Base-by-base conservation (phyloP, 108 stramenopile genomes). In the Fragilaria radians region DNA sequence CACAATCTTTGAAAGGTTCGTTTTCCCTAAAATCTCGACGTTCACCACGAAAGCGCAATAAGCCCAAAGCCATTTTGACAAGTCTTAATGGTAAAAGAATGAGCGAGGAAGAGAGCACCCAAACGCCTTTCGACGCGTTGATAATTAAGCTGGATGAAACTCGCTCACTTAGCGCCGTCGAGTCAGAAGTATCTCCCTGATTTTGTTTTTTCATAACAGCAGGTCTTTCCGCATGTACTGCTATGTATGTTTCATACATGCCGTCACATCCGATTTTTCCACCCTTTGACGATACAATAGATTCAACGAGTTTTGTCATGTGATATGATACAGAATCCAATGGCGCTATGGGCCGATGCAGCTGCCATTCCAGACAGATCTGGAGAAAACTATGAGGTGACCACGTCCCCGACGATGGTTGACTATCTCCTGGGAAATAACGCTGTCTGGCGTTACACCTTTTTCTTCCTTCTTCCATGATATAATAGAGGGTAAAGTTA, bases 71-170 rank as follows among this genome's bases (percentile, higher is more conserved):
- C 48, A 85, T 55, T 30, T 57, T 63, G 27, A 91, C 56, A 2
- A 91, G 65, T 26, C 89, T 85, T 58, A 87, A 73, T 21, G 89
- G 89, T 11, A 91, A 56, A 52, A 91, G 57, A 48, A 91, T 78
- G 1, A 87, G 70, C 7, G 83, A 59, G 11, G 81, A 80, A 18
- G 84, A 76, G 17, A 86, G 36, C 0, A 70, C 48, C 11, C 86
- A 29, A 17, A 85, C 76, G 7, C 85, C 83, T 33, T 79, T 79
- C 17, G 85, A 80, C 19, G 88, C 79, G 52, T 87, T 74, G 4
- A 86, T 36, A 29, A 89, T 69, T 1, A 85, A 25, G 57, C 58
- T 77, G 9, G 68, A 67, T 33, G 77, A 34, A 34, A 32, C 4
- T 14, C 59, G 36, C 18, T 66, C 59, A 7, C 14, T 52, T 21